phyloP scores from a whole-genome alignment of 1,139 yeast genomes.

The Trichomonascaceae sp. region DNA sequence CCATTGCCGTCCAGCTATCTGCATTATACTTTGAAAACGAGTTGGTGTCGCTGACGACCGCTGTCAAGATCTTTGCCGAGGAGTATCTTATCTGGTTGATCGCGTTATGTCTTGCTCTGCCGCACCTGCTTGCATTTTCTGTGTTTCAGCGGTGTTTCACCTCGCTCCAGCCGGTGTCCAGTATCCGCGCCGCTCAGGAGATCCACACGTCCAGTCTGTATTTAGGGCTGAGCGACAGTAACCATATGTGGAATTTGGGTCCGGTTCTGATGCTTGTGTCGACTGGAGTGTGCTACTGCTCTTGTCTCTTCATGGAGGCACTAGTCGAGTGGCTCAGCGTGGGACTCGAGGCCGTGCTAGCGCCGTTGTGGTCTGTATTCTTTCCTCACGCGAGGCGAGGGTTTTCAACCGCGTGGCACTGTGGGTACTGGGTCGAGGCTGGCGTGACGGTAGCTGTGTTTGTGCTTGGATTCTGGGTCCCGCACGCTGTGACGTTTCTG shows the following conservation, averaged over 20 bases:
- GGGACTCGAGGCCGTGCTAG: not conserved
- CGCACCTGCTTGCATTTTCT: no score
- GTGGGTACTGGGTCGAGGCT: no score
- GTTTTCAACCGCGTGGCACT: no score
- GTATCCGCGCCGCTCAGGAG: no score
- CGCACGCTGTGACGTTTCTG: not conserved
- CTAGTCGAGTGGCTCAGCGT: conserved; percentile 5
- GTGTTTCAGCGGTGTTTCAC: no score
- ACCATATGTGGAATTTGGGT: conserved; percentile 52
- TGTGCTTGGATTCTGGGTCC: not conserved
- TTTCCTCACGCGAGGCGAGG: not conserved
- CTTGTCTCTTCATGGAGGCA: conserved; percentile 18
- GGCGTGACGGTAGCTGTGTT: not conserved
- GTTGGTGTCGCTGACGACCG: conserved; percentile 41
- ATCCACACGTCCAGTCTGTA: no score
- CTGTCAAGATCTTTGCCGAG: conserved; percentile 28
- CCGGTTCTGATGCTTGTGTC: conserved; percentile 43
- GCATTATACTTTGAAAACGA: conserved; percentile 20
- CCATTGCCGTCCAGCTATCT: conserved; percentile 17
- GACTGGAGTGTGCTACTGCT: conserved; percentile 31
- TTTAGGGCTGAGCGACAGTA: no score
- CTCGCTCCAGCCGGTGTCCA: no score
- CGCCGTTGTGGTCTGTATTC: not conserved
- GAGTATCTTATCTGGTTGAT: conserved; percentile 15
- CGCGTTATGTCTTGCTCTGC: no score